phyloP scores from a whole-genome alignment of 2,329 filamentous ascomycete species.

The Alternaria sp. region DNA sequence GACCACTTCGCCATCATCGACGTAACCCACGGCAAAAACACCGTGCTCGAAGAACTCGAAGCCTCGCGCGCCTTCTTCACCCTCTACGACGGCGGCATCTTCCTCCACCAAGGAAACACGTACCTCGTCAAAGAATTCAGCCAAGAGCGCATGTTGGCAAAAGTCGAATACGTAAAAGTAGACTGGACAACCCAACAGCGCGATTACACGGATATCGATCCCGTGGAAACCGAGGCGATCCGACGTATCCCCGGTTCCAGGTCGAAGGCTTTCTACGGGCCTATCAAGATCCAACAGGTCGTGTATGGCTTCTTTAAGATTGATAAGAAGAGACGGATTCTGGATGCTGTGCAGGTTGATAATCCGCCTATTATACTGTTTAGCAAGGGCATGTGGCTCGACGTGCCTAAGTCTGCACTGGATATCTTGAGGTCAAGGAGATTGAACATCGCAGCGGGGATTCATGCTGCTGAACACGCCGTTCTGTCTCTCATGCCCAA shows the following conservation, averaged over 20 bases:
- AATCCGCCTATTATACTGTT: constrained; percentile 87
- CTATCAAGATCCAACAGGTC: constrained; percentile 82
- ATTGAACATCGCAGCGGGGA: constrained; percentile 84
- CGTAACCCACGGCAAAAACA: constrained; percentile 79
- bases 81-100: constrained; percentile 95
- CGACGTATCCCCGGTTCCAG: constrained; percentile 69
- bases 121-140: constrained; percentile 91
- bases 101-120: constrained; percentile 91
- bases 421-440: constrained; percentile 75
- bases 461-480: constrained; percentile 94
- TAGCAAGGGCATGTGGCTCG: constrained; percentile 94
- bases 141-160: constrained; percentile 79
- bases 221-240: constrained; percentile 88
- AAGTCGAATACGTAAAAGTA: constrained; percentile 86
- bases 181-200: constrained; percentile 95
- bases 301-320: constrained; percentile 98
- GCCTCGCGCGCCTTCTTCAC: constrained; percentile 94
- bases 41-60: constrained; percentile 93
- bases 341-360: constrained; percentile 91
- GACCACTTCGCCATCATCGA: constrained; percentile 95
- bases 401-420: constrained; percentile 80
- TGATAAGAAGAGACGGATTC: constrained; percentile 81
- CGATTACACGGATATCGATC: constrained; percentile 93
- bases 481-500: constrained; percentile 86
- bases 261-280: constrained; percentile 81